A percentile compares a stretch with the other conserved stretches of the same genome.
Evolutionary conservation across 495 filamentous ascomycete genomes (phyloP).

Genomic region (Apodospora peruviana): DNA sequence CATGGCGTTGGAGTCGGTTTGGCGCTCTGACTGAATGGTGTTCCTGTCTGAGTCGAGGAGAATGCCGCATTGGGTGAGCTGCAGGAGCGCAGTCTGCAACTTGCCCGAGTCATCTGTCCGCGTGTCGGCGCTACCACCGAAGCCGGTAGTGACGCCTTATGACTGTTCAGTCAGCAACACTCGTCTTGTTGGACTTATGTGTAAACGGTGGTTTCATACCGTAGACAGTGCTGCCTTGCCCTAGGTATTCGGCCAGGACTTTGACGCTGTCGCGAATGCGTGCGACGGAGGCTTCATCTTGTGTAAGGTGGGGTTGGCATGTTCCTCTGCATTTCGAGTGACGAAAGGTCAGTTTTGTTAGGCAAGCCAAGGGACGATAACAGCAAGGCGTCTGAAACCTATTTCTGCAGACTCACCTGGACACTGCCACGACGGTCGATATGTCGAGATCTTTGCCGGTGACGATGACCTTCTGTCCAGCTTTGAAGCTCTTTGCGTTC

Average conservation of each 20-base stretch:
- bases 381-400: not conserved
- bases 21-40: not conserved
- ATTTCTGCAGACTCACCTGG: not conserved
- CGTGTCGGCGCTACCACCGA: not conserved
- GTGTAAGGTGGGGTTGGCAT: not conserved
- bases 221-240: not conserved
- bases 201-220: too few relatives aligned
- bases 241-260: not conserved
- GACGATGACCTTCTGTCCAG: not conserved
- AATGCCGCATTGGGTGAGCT: not conserved
- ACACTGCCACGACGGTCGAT: not conserved
- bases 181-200: too few relatives aligned
- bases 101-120: not conserved
- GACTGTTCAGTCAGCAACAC: too few relatives aligned
- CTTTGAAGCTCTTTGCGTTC: not conserved
- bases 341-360: not conserved
- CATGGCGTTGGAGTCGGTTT: not conserved
- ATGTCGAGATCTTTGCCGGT: not conserved
- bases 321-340: not conserved
- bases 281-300: not conserved
- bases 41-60: not conserved
- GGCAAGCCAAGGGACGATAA: too few relatives aligned
- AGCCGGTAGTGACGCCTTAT: not conserved
- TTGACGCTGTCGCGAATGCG: not conserved
- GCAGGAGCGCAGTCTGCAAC: not conserved